These are phyloP conservation scores for Coprinopsis sp. DNA, from an alignment of 768 basidiomycete species.

Conservation along the genomic window DNA sequence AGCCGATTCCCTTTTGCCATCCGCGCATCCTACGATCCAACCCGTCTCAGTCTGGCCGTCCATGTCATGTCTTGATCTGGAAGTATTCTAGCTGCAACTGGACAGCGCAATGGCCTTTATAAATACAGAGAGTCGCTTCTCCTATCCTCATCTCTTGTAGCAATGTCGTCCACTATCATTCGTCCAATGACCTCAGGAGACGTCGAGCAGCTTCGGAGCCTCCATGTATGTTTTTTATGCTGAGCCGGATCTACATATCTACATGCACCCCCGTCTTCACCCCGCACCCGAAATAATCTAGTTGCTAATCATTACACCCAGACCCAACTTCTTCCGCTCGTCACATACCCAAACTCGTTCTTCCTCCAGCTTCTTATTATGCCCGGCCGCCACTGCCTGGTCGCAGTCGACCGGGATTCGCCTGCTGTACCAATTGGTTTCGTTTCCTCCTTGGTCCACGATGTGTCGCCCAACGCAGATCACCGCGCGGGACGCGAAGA, in stretches of 20 bases:
- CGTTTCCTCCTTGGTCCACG: constrained; percentile 34
- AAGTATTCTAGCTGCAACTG: too few relatives aligned
- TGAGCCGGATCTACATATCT: too few relatives aligned
- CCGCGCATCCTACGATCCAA: neutral
- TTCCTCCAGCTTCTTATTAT: constrained; percentile 44
- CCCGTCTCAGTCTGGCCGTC: neutral
- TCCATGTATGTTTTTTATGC: constrained; percentile 34
- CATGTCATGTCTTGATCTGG: too few relatives aligned
- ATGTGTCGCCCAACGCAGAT: neutral
- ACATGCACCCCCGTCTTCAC: too few relatives aligned
- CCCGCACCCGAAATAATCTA: neutral
- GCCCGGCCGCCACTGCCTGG: constrained; percentile 36
- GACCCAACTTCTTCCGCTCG: constrained; percentile 34
- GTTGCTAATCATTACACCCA: constrained; percentile 9
- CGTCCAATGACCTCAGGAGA: constrained; percentile 32
- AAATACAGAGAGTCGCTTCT: too few relatives aligned
- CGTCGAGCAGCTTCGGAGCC: constrained; percentile 29
- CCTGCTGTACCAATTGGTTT: constrained; percentile 36
- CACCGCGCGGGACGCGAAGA: constrained; percentile 1
- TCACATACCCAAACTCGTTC: constrained; percentile 38
- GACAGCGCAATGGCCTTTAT: too few relatives aligned
- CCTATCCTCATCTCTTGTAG: too few relatives aligned
- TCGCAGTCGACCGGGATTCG: constrained; percentile 29
- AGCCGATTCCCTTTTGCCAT: neutral
- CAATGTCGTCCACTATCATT: constrained; percentile 22